phyloP scores from a whole-genome alignment of 495 filamentous ascomycete genomes.

The Penicillium crystallinum region DNA sequence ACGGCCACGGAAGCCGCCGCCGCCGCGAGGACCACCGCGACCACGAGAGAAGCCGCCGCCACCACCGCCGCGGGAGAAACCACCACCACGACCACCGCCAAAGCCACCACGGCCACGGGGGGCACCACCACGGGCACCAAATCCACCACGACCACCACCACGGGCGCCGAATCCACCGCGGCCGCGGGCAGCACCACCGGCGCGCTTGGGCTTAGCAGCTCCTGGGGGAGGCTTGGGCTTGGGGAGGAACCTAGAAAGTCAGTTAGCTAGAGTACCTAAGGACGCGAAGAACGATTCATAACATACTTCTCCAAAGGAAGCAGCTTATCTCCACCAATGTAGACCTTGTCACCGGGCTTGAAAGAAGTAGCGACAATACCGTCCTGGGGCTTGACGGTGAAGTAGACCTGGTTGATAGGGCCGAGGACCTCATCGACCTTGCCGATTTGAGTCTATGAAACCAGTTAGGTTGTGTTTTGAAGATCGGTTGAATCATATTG shows the following conservation, averaged over 20 bases:
- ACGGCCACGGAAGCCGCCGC: slow-evolving; percentile 34
- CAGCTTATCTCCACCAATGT: slow-evolving; percentile 89
- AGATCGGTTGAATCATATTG: neutral
- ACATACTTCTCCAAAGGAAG: slow-evolving; percentile 80
- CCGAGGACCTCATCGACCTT: slow-evolving; percentile 69
- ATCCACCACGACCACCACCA: slow-evolving; percentile 39
- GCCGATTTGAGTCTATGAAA: slow-evolving; percentile 49
- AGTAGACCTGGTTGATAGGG: slow-evolving; percentile 93
- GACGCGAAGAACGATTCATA: neutral
- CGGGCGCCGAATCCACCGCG: slow-evolving; percentile 43
- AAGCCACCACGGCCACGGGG: slow-evolving; percentile 14
- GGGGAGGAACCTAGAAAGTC: slow-evolving; percentile 66
- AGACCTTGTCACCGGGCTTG: slow-evolving; percentile 95
- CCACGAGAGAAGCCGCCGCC: slow-evolving; percentile 30
- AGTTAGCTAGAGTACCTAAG: slow-evolving; percentile 13
- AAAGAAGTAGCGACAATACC: slow-evolving; percentile 93
- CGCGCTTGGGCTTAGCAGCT: slow-evolving; percentile 53
- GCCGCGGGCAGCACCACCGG: slow-evolving; percentile 43
- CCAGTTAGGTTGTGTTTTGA: slow-evolving; percentile 17
- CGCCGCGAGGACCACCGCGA: slow-evolving; percentile 33
- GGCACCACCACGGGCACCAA: slow-evolving; percentile 27
- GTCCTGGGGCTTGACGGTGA: slow-evolving; percentile 94
- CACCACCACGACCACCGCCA: slow-evolving; percentile 31
- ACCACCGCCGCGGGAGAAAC: slow-evolving; percentile 44
- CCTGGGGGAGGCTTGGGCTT: slow-evolving; percentile 81